A percentile compares a stretch with the other conserved stretches of the same genome.
These are phyloP conservation scores for Corymbia citriodora DNA, from an alignment of 441 rosid species.

Conservation along the genomic window DNA sequence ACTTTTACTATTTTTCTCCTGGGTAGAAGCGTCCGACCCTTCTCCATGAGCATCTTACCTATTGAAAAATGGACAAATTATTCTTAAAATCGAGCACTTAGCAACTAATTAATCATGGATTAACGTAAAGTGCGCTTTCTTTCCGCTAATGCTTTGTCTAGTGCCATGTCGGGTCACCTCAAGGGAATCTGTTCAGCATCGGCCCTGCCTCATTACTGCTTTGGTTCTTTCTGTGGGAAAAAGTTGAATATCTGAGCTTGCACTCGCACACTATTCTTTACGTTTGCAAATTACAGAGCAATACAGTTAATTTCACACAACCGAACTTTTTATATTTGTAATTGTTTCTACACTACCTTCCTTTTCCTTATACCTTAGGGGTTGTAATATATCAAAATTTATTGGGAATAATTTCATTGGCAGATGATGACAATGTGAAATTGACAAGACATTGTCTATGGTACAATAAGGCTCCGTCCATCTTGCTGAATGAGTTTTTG, in stretches of 20 bases:
- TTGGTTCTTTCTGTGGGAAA: not conserved
- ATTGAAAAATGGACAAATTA: not conserved
- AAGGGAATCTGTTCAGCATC: not conserved
- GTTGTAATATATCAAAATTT: not conserved
- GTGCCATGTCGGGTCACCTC: not conserved
- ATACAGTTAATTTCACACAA: not conserved
- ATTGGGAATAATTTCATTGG: not conserved
- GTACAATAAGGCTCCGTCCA: not conserved
- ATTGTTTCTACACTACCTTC: not conserved
- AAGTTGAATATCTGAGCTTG: not conserved
- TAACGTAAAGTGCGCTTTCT: not conserved
- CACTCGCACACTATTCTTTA: fast-evolving
- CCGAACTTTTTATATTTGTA: not conserved
- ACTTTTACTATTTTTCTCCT: not conserved
- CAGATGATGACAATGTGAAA: not conserved
- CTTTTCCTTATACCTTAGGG: not conserved
- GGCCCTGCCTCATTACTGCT: not conserved
- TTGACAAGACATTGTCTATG: not conserved
- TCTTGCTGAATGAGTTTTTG: not conserved
- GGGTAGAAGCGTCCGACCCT: not conserved
- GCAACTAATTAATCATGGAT: not conserved
- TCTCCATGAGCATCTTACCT: not conserved
- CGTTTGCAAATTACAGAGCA: not conserved
- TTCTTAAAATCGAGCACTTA: not conserved
- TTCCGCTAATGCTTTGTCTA: not conserved